These are phyloP conservation scores for Cucumis melo DNA, from an alignment of 306 rosid species.

Conservation along the genomic window DNA sequence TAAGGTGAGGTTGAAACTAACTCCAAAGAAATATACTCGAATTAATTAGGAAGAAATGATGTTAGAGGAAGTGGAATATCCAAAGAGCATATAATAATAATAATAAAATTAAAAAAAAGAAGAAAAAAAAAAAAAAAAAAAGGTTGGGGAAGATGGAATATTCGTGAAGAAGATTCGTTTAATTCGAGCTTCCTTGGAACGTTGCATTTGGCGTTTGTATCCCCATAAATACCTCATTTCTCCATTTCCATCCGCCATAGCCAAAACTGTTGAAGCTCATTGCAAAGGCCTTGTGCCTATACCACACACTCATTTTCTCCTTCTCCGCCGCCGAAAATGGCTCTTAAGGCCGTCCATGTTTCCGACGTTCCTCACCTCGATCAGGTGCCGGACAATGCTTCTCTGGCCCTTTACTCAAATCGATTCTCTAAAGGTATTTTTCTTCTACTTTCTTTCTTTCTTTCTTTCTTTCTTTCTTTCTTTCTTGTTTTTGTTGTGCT, in stretches of 20 bases:
- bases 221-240: neutral
- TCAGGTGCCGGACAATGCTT: slow-evolving; percentile 30
- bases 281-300: neutral
- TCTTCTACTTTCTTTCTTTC: neutral
- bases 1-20: too few relatives aligned
- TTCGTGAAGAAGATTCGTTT: neutral
- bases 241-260: neutral
- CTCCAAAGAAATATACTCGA: neutral
- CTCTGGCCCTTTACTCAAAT: slow-evolving; percentile 15
- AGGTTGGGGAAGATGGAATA: neutral
- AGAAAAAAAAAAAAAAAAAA: neutral
- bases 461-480: neutral
- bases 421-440: slow-evolving; percentile 22
- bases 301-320: neutral
- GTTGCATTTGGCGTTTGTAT: too few relatives aligned
- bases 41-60: neutral
- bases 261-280: neutral
- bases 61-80: neutral
- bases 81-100: neutral
- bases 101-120: neutral
- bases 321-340: slow-evolving; percentile 12
- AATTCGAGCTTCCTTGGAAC: neutral
- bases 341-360: slow-evolving; percentile 42
- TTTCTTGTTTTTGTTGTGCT: neutral
- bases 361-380: slow-evolving; percentile 46